Evolutionary conservation across 495 filamentous ascomycete species (phyloP).

Genomic region (Aspergillus wentii): DNA sequence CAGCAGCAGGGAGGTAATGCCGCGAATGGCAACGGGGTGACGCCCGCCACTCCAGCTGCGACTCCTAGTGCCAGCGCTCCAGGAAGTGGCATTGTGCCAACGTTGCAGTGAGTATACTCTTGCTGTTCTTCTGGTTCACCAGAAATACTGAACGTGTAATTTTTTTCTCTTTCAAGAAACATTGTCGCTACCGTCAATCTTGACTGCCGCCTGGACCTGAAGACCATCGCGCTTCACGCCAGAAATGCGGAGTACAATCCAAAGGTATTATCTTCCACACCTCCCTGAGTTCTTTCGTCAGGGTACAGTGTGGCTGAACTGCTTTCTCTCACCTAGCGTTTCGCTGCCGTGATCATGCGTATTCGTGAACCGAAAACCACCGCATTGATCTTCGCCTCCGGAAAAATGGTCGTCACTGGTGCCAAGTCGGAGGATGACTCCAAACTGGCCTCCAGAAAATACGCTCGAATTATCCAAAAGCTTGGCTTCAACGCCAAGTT

Average conservation of each 20-base stretch:
- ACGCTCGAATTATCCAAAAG: slow-evolving; percentile 99
- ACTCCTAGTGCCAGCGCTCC: slow-evolving; percentile 76
- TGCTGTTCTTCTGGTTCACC: slow-evolving; percentile 42
- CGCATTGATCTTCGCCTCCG: slow-evolving; percentile 93
- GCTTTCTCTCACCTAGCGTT: slow-evolving; percentile 68
- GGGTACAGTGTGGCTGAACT: slow-evolving; percentile 45
- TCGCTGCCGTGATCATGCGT: slow-evolving; percentile 99
- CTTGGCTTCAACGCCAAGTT: slow-evolving; percentile 99
- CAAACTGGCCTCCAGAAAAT: slow-evolving; percentile 94
- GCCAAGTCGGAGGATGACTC: slow-evolving; percentile 98
- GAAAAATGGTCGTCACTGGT: slow-evolving; percentile 99
- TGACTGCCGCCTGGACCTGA: slow-evolving; percentile 94
- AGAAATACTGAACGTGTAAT: slow-evolving; percentile 49
- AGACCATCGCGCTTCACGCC: slow-evolving; percentile 98
- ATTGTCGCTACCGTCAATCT: slow-evolving; percentile 99
- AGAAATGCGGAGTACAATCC: slow-evolving; percentile 98
- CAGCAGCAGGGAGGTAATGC: slow-evolving; percentile 59
- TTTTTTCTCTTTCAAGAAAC: slow-evolving; percentile 74
- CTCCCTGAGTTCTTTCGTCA: slow-evolving; percentile 37
- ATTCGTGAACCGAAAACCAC: slow-evolving; percentile 99
- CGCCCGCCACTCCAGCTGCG: slow-evolving; percentile 91
- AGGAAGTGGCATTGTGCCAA: slow-evolving; percentile 91
- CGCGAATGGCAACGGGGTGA: slow-evolving; percentile 75
- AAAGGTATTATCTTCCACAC: slow-evolving; percentile 63
- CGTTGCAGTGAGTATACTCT: slow-evolving; percentile 90